A percentile compares a stretch with the other conserved stretches of the same genome.
phyloP scores from a whole-genome alignment of 768 basidiomycete genomes.

The Kwoniella dendrophila region DNA sequence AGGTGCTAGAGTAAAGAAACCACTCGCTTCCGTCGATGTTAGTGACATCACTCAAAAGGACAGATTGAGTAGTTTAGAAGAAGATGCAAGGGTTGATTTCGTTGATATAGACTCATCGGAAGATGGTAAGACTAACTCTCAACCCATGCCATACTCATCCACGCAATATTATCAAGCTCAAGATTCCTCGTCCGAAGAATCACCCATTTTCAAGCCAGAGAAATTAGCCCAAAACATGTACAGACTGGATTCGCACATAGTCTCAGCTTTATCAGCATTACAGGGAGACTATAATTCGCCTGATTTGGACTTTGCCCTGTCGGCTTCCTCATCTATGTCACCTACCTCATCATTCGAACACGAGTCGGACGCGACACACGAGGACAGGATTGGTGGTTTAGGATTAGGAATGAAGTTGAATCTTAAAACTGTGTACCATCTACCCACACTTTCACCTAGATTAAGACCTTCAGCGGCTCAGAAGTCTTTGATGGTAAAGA shows the following conservation, averaged over 20 bases:
- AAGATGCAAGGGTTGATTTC: background rate
- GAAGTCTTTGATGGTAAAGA: background rate
- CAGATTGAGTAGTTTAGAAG: constrained; percentile 4
- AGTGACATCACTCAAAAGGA: background rate
- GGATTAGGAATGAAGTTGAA: constrained; percentile 27
- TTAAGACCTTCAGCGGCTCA: constrained; percentile 4
- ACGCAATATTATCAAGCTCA: background rate
- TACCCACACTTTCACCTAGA: constrained; percentile 23
- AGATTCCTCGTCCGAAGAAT: background rate
- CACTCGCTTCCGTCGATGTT: background rate
- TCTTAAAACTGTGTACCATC: constrained; percentile 15
- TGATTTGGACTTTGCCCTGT: constrained; percentile 28
- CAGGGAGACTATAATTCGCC: constrained; percentile 29
- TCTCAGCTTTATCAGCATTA: constrained; percentile 28
- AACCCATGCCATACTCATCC: background rate
- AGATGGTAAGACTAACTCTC: background rate
- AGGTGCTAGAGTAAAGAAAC: constrained; percentile 18
- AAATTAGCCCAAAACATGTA: constrained; percentile 15
- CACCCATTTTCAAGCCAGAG: background rate
- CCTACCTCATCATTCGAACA: background rate
- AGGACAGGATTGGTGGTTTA: constrained; percentile 14
- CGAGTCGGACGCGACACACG: background rate
- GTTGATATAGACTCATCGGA: background rate
- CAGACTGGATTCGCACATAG: constrained; percentile 36
- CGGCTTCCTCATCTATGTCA: background rate